Evolutionary conservation across 2,329 filamentous ascomycete genomes (phyloP), one percentile per base, ranked within the genome.

Genomic region (Rutstroemia sp.): DNA sequence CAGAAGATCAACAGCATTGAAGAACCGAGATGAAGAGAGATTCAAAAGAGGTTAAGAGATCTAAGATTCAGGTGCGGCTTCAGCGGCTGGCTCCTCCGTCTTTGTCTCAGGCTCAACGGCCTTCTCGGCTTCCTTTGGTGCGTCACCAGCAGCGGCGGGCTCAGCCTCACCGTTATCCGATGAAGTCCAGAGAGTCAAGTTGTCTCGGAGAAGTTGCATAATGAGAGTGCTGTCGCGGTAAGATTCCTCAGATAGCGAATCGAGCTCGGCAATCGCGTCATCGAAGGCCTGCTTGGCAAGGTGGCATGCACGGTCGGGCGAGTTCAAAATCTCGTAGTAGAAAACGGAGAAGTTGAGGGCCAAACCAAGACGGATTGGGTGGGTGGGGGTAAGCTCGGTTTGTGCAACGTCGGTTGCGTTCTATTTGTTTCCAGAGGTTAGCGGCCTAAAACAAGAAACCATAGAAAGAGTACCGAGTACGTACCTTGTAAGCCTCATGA

Each of bases 271-370:
- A 74, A 97, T 96, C 71, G 92, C 92, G 75, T 96, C 92, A 74
- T 97, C 92, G 72, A 97, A 97, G 51, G 94, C 92, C 81, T 97
- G 92, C 86, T 97, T 97, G 77, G 92, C 92, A 66, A 97, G 86
- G 74, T 97, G 92, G 85, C 92, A 97, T 71, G 92, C 92, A 73
- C 89, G 90, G 77, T 96, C 92, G 71, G 92, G 92, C 38, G 92
- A 95, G 87, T 96, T 97, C 73, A 96, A 81, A 74, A 96, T 96
- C 83, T 96, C 94, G 77, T 96, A 96, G 85, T 96, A 96, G 82
- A 96, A 96, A 71, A 96, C 92, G 63, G 92, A 96, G 85, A 97
- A 96, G 87, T 96, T 97, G 68, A 97, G 86, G 67, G 92, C 92
- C 71, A 97, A 87, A 75, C 92, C 92, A 65, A 97, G 90, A 71